Evolutionary conservation across 2,329 filamentous ascomycete genomes (phyloP).

Genomic region (Aspergillus hiratsukae): DNA sequence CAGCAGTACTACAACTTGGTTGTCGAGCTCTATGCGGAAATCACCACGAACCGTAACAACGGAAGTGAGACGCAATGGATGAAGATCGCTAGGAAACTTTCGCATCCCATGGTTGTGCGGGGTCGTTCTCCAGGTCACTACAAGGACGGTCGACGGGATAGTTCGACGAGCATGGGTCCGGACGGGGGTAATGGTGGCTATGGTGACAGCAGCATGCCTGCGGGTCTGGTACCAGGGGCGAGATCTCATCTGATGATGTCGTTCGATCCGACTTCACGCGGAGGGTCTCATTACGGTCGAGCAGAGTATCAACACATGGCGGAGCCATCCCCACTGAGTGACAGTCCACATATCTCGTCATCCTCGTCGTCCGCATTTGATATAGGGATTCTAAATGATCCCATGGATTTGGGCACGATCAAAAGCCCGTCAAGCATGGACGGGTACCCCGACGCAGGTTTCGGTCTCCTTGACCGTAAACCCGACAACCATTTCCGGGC

Average conservation of each 20-base stretch:
- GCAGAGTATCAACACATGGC: constrained; percentile 35
- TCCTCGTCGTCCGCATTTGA: constrained; percentile 38
- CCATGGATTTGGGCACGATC: constrained; percentile 38
- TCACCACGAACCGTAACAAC: constrained; percentile 47
- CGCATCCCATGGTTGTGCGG: constrained; percentile 80
- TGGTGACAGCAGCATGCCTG: constrained; percentile 30
- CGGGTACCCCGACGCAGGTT: constrained; percentile 31
- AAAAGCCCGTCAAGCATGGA: constrained; percentile 30
- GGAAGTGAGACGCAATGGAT: constrained; percentile 55
- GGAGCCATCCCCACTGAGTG: constrained; percentile 36
- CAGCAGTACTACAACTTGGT: constrained; percentile 93
- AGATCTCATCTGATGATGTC: constrained; percentile 30
- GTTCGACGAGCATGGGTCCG: constrained; percentile 66
- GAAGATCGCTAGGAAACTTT: constrained; percentile 67
- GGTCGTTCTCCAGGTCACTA: constrained; percentile 79
- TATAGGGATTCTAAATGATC: constrained; percentile 33
- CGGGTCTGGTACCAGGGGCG: constrained; percentile 25
- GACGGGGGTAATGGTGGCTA: constrained; percentile 54
- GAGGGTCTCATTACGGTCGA: constrained; percentile 28
- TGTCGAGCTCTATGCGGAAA: constrained; percentile 73
- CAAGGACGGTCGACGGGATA: constrained; percentile 64
- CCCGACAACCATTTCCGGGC: constrained; percentile 19
- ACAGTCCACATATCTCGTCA: constrained; percentile 36
- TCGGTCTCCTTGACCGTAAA: constrained; percentile 24
- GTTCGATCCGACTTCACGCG: constrained; percentile 31